Conservation (phyloP, 2,329 filamentous ascomycete genomes). For the Aspergillus ustus region DNA sequence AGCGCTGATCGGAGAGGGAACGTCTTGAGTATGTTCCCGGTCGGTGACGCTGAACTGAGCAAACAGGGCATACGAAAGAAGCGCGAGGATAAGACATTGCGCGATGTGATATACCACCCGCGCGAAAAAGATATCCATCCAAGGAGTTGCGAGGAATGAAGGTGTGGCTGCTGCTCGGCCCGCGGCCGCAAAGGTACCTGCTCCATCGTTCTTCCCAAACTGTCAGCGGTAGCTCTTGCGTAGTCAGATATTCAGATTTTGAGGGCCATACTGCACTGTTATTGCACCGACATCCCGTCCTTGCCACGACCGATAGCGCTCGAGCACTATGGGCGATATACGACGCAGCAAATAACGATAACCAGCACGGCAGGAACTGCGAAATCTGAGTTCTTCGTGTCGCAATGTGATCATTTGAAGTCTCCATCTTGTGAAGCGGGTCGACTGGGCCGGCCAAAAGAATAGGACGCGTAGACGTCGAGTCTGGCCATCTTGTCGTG, state of each 20-base stretch:
- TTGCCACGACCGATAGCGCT: background rate
- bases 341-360: background rate
- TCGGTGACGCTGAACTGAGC: background rate
- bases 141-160: too few species aligned
- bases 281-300: background rate
- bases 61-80: background rate
- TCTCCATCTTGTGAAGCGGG: too few species aligned
- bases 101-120: background rate
- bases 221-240: too few species aligned
- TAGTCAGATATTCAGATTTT: too few species aligned
- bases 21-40: too few species aligned
- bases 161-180: too few species aligned
- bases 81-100: background rate
- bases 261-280: background rate
- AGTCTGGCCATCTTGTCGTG: background rate
- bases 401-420: background rate
- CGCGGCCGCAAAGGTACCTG: background rate
- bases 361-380: background rate
- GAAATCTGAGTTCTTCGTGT: too few species aligned
- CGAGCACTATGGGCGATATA: background rate
- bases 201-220: background rate
- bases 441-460: too few species aligned
- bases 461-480: too few species aligned
- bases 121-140: too few species aligned
- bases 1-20: too few species aligned